A percentile compares a stretch with the other conserved stretches of the same genome.
These are phyloP conservation scores for Hemileia vastatrix DNA, from an alignment of 1,284 basidiomycete genomes.

Conservation along the genomic window DNA sequence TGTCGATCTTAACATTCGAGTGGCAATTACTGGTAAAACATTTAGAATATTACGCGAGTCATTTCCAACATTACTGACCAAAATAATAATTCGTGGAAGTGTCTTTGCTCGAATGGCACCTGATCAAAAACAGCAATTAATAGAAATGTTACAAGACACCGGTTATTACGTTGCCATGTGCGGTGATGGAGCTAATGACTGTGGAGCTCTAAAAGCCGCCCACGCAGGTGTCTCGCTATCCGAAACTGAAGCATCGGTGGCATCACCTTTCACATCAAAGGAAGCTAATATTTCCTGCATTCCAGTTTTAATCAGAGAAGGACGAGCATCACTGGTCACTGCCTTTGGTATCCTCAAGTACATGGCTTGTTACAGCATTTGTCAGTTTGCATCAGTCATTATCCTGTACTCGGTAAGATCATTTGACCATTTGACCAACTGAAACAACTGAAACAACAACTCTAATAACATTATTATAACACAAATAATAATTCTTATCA, in stretches of 20 bases:
- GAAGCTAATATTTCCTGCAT: slow-evolving; percentile 27
- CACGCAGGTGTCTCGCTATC: slow-evolving; percentile 31
- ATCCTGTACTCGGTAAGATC: neutral
- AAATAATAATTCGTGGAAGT: slow-evolving; percentile 27
- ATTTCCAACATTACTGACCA: too few species aligned
- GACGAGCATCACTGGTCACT: slow-evolving; percentile 25
- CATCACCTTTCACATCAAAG: slow-evolving; percentile 29
- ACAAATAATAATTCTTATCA: too few species aligned
- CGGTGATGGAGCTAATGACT: slow-evolving; percentile 34
- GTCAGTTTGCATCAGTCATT: neutral
- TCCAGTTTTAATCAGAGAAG: slow-evolving; percentile 26
- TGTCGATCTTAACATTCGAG: too few species aligned
- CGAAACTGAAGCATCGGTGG: slow-evolving; percentile 32
- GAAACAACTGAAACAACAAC: too few species aligned
- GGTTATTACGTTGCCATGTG: slow-evolving; percentile 27
- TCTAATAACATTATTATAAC: too few species aligned
- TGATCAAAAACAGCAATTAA: slow-evolving; percentile 33
- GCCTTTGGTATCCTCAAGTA: slow-evolving; percentile 28
- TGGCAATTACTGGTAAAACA: too few species aligned
- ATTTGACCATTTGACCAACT: too few species aligned
- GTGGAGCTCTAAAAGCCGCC: slow-evolving; percentile 28
- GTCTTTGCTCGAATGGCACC: slow-evolving; percentile 32
- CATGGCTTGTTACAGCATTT: slow-evolving; percentile 27
- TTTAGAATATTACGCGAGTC: too few species aligned
- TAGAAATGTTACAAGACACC: slow-evolving; percentile 28